A percentile compares a stretch with the other conserved stretches of the same genome.
Evolutionary conservation across 305 asterid species (phyloP).

Genomic region (Fraxinus baroniana): DNA sequence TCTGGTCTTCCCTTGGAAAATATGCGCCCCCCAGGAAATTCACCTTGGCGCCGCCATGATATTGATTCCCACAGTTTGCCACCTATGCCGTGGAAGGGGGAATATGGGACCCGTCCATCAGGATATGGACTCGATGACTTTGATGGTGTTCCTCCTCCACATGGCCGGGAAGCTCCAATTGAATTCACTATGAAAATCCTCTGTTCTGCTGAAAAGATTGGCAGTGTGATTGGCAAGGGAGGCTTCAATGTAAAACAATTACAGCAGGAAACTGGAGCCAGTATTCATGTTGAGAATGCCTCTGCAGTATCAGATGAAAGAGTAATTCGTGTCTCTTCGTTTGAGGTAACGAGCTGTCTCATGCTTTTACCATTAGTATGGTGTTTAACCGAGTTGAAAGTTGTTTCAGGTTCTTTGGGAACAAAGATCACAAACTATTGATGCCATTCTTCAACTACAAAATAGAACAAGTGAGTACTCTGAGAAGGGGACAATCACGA

Average conservation of each 20-base stretch:
- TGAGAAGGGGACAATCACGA: conserved; percentile 65
- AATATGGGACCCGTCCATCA: conserved; percentile 50
- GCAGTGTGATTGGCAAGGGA: conserved; percentile 86
- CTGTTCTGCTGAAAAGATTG: conserved; percentile 71
- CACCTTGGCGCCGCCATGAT: conserved; percentile 47
- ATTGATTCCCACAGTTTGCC: conserved; percentile 42
- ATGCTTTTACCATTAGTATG: conserved; percentile 16
- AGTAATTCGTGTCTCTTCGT: conserved; percentile 64
- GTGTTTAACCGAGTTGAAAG: conserved; percentile 30
- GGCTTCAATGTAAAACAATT: conserved; percentile 67
- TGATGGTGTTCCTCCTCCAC: conserved; percentile 53
- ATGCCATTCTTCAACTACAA: conserved; percentile 79
- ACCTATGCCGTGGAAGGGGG: conserved; percentile 42
- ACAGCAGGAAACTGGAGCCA: conserved; percentile 74
- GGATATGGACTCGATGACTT: conserved; percentile 41
- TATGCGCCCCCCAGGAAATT: conserved; percentile 47
- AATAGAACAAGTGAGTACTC: conserved; percentile 57
- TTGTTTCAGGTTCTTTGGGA: conserved; percentile 56
- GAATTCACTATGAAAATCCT: conserved; percentile 72
- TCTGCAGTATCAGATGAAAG: conserved; percentile 59
- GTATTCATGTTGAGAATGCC: conserved; percentile 57
- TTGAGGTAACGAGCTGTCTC: conserved; percentile 53
- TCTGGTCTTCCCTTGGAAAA: conserved; percentile 53
- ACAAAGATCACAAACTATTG: conserved; percentile 69
- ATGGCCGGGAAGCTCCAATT: conserved; percentile 46